Percentiles rank a stretch among this genome's conserved stretches.
Evolutionary conservation across 176 grass and related monocot species (phyloP).

Genomic region (Themeda triandra): DNA sequence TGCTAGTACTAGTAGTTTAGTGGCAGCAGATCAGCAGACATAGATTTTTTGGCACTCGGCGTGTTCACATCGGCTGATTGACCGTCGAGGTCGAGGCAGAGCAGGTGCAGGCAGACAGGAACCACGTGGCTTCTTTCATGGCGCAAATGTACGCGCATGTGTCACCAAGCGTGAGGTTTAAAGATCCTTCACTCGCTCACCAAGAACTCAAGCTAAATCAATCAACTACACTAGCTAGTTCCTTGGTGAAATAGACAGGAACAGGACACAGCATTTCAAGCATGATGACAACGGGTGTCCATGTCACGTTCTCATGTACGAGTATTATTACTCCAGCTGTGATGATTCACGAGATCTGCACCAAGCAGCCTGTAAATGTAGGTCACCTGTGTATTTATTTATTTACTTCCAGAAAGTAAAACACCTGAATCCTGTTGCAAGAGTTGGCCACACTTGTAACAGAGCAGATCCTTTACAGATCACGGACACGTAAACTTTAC

Average conservation of each 20-base stretch:
- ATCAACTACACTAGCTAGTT: not conserved
- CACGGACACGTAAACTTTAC: slow-evolving; percentile 16
- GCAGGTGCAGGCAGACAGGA: not conserved
- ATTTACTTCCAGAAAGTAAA: not conserved
- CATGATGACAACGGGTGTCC: not conserved
- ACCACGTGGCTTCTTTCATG: not conserved
- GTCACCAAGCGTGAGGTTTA: not conserved
- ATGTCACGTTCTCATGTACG: not conserved
- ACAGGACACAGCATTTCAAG: not conserved
- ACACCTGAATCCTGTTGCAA: slow-evolving; percentile 7
- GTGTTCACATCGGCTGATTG: not conserved
- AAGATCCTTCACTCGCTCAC: not conserved
- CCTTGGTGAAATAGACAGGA: not conserved
- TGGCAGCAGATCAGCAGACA: slow-evolving; percentile 9
- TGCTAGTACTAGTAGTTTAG: not conserved
- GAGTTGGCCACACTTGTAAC: not conserved
- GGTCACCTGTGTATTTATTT: not conserved
- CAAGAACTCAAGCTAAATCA: not conserved
- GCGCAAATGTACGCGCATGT: not conserved
- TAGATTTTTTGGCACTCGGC: not conserved
- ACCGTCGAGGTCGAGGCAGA: not conserved
- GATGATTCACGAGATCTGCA: not conserved
- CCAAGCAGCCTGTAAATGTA: not conserved
- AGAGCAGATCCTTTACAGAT: slow-evolving; percentile 27
- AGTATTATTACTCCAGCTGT: not conserved